A percentile compares a stretch with the other conserved stretches of the same genome.
phyloP scores from a whole-genome alignment of 2,329 filamentous ascomycete genomes.

The Cordyceps tenuipes region DNA sequence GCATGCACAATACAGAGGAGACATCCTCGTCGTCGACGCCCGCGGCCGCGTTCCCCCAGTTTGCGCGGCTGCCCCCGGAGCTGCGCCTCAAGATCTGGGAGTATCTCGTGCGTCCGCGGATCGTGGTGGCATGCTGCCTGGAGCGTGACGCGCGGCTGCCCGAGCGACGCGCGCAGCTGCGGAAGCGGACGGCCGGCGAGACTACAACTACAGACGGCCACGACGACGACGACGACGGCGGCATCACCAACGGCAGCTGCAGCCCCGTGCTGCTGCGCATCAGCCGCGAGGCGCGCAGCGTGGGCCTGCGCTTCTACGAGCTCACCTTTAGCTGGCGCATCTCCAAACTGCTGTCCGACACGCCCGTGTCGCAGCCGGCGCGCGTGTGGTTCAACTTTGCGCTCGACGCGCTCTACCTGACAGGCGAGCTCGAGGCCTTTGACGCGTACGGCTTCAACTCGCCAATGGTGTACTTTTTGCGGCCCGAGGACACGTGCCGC shows the following conservation, averaged over 20 bases:
- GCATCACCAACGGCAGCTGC: conserved; percentile 13
- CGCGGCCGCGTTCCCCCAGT: conserved; percentile 25
- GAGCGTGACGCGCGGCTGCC: conserved; percentile 23
- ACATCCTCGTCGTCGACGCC: background rate
- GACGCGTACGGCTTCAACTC: conserved; percentile 38
- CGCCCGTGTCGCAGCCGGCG: conserved; percentile 27
- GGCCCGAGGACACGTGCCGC: conserved; percentile 32
- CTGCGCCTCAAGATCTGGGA: conserved; percentile 42
- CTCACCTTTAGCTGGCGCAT: conserved; percentile 39
- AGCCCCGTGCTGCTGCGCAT: conserved; percentile 36
- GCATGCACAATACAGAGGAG: conserved; percentile 18
- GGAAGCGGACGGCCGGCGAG: conserved; percentile 16
- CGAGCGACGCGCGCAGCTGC: conserved; percentile 22
- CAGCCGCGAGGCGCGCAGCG: conserved; percentile 33
- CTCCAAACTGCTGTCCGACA: conserved; percentile 30
- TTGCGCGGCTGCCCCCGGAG: conserved; percentile 35
- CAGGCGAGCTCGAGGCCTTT: conserved; percentile 40
- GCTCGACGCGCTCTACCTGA: conserved; percentile 37
- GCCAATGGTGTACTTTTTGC: conserved; percentile 41
- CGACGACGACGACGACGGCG: conserved; percentile 16
- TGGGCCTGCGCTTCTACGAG: conserved; percentile 37
- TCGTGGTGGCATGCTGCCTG: conserved; percentile 36
- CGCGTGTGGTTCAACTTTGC: conserved; percentile 40
- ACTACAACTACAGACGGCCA: background rate
- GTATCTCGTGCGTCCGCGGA: conserved; percentile 34